Conservation (phyloP, 805 yeast genomes). For the Wickerhamiella sergipiensis region DNA sequence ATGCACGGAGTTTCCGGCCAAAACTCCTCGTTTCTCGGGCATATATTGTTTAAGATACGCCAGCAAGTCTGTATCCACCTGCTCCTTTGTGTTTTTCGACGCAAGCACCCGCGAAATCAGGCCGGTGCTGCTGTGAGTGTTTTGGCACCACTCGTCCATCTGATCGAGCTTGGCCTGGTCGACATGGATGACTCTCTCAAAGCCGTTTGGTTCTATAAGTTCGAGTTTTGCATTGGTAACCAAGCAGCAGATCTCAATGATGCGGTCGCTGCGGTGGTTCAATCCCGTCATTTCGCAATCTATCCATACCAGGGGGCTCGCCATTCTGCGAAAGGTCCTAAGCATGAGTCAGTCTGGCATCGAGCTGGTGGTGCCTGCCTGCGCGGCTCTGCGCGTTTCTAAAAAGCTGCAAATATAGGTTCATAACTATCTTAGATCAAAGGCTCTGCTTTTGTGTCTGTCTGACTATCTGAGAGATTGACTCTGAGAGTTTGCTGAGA, state of each 20-base stretch:
- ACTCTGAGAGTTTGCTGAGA: too few species aligned
- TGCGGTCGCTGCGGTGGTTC: slow-evolving; percentile 52
- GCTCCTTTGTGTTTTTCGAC: slow-evolving; percentile 36
- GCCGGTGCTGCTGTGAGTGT: slow-evolving; percentile 68
- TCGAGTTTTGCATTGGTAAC: slow-evolving; percentile 75
- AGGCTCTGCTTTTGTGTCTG: too few species aligned
- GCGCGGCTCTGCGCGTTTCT: too few species aligned
- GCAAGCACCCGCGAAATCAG: slow-evolving; percentile 55
- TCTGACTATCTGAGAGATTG: too few species aligned
- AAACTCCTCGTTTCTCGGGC: slow-evolving; percentile 44
- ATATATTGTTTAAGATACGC: slow-evolving; percentile 45
- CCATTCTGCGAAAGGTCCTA: not conserved
- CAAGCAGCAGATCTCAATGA: slow-evolving; percentile 84
- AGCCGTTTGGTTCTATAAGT: slow-evolving; percentile 52
- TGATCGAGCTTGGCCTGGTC: slow-evolving; percentile 44
- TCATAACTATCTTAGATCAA: too few species aligned
- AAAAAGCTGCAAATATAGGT: too few species aligned
- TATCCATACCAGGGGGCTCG: slow-evolving; percentile 60
- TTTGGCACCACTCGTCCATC: slow-evolving; percentile 83
- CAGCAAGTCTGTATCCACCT: slow-evolving; percentile 55
- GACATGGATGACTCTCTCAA: slow-evolving; percentile 67
- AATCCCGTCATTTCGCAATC: slow-evolving; percentile 99
- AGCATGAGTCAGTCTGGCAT: not conserved
- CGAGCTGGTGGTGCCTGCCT: too few species aligned
- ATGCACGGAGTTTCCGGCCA: slow-evolving; percentile 89